These are phyloP conservation scores for Tricladium varicosporioides DNA, from an alignment of 2,329 filamentous ascomycete species.

Conservation along the genomic window DNA sequence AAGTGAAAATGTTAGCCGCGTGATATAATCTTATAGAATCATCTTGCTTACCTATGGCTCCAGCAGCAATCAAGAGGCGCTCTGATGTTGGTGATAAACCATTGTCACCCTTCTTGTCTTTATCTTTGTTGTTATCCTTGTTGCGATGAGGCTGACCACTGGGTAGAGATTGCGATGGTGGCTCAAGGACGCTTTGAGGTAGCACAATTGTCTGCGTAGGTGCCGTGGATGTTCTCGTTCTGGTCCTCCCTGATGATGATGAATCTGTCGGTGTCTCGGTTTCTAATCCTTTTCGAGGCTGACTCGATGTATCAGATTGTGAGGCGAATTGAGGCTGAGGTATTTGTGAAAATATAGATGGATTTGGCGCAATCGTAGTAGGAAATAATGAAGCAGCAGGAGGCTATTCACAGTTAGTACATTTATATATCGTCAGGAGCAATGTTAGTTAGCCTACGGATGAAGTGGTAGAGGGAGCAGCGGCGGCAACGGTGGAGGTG, in stretches of 20 bases:
- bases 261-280: neutral
- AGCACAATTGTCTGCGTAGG: neutral
- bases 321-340: neutral
- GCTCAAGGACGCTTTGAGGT: conserved; percentile 1
- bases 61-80: conserved; percentile 29
- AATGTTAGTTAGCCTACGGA: neutral
- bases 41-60: conserved; percentile 27
- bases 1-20: neutral
- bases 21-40: neutral
- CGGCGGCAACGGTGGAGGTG: neutral
- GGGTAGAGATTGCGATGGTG: conserved; percentile 8
- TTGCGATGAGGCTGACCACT: conserved; percentile 4
- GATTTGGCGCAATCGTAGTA: conserved; percentile 7
- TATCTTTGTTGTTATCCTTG: conserved; percentile 2
- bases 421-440: neutral
- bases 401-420: conserved; percentile 14
- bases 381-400: conserved; percentile 14
- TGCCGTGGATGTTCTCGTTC: neutral
- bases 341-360: neutral
- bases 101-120: conserved; percentile 4
- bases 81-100: conserved; percentile 25
- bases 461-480: neutral
- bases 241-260: neutral
- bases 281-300: conserved; percentile 1
- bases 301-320: neutral